Base-by-base conservation (phyloP, 441 rosid species). In the Populus hybrid region DNA sequence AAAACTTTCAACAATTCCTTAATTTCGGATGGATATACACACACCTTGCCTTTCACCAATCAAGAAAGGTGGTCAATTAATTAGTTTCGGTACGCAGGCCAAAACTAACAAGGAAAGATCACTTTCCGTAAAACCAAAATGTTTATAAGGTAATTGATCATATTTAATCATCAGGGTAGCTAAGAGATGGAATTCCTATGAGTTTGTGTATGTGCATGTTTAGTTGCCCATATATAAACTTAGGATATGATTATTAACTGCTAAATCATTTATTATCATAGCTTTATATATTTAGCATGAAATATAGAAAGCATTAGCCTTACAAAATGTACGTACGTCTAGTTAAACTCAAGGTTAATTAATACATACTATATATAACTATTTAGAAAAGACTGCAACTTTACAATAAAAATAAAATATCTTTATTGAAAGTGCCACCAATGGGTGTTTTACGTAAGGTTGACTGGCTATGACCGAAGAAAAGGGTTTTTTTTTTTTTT, bases 391-490 rank as follows among this genome's bases (percentile, higher is more conserved):
- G 38, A 35, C 38, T 70, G 75, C 61, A 23, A 69, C 77, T 75
- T 80, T 69, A 61, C 64, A 74, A 74, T 72, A 30, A 74, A 50
- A 64, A 30, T 67, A 50, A 71, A 8, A 3, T 59, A 11, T 32
- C 26, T 26, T 36, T 64, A 14, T 53, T 26, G 71, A 28, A 70
- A 70, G 63, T 38, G 72, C 61, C 63, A 76, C 71, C 26, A 66
- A 42, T 46, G 66, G 65, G 42, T 1, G 61, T 72, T 77, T 42
- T 72, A 71, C 63, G 61, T 28, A 32, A 14, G 24, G 80, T 84
- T 78, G 84, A 81, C 82, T 76, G 80, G 50, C 30, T 28, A 67
- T 21, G 74, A 79, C 73, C 28, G 57, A 21, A 57, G 79, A 83
- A 80, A 63, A 14, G 74, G 23, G 0, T 70, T 75, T 72, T 68